phyloP scores from a whole-genome alignment of 441 rosid genomes.

The Lepidium campestre region DNA sequence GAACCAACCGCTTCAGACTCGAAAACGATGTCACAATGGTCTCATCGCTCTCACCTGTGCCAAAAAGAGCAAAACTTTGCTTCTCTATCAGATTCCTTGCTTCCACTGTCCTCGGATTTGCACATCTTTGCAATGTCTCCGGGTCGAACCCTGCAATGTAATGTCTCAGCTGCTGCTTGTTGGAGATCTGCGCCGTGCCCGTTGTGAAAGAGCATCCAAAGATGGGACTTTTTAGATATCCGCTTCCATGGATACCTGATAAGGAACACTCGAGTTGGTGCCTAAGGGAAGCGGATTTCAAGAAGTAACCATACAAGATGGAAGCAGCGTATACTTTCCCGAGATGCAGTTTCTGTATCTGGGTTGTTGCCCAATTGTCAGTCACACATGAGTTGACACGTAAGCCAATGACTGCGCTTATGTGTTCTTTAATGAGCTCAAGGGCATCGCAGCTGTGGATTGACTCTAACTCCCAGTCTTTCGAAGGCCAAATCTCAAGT shows the following conservation, averaged over 20 bases:
- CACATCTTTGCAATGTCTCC: slow-evolving; percentile 62
- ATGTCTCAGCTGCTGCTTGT: slow-evolving; percentile 38
- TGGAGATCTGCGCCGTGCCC: slow-evolving; percentile 19
- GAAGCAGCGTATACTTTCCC: slow-evolving; percentile 59
- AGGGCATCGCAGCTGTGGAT: slow-evolving; percentile 56
- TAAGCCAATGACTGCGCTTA: slow-evolving; percentile 66
- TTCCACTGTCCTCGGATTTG: slow-evolving; percentile 62
- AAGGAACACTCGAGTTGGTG: slow-evolving; percentile 56
- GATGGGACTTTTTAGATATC: slow-evolving; percentile 40
- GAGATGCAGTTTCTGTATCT: slow-evolving; percentile 47
- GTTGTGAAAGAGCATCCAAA: slow-evolving; percentile 31
- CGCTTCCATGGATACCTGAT: slow-evolving; percentile 22
- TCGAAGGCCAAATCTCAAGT: slow-evolving; percentile 79
- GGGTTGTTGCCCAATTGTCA: slow-evolving; percentile 76
- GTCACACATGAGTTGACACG: slow-evolving; percentile 65
- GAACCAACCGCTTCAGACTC: slow-evolving; percentile 73
- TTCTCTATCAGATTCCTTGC: slow-evolving; percentile 61
- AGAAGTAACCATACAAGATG: slow-evolving; percentile 75
- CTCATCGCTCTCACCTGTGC: slow-evolving; percentile 45
- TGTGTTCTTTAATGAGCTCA: slow-evolving; percentile 72
- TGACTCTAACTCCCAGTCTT: slow-evolving; percentile 87
- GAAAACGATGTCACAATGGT: slow-evolving; percentile 66
- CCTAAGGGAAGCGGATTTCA: slow-evolving; percentile 75
- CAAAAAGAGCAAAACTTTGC: slow-evolving; percentile 68
- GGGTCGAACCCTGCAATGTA: slow-evolving; percentile 67